phyloP scores from a whole-genome alignment of 768 basidiomycete species.

The Russula griseocarnosa region DNA sequence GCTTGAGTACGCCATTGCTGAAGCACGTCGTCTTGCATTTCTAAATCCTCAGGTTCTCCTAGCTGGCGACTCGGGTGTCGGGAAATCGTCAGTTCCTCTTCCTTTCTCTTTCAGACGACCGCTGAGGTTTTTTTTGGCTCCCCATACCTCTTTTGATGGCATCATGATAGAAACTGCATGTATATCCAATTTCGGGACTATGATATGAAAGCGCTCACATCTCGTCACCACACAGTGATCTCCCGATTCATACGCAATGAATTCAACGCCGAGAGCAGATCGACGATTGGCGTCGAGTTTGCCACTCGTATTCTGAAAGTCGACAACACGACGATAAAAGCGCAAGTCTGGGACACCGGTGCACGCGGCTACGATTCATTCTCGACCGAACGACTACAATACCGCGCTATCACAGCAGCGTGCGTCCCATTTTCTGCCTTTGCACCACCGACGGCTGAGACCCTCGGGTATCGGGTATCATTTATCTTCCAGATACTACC shows the following conservation, averaged over 20 bases:
- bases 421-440: conserved; percentile 30
- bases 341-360: conserved; percentile 99
- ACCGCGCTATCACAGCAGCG: conserved; percentile 97
- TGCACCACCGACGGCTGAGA: background rate
- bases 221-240: conserved; percentile 61
- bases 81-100: conserved; percentile 84
- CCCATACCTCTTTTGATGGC: conserved; percentile 19
- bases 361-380: conserved; percentile 8
- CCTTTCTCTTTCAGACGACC: background rate
- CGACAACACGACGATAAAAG: conserved; percentile 94
- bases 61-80: conserved; percentile 98
- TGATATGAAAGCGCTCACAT: background rate
- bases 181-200: background rate
- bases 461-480: background rate
- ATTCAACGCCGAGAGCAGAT: conserved; percentile 98
- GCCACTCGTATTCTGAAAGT: conserved; percentile 92
- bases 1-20: background rate
- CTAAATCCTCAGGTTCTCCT: conserved; percentile 72
- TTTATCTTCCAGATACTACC: conserved; percentile 78
- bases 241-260: conserved; percentile 99
- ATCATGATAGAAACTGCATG: conserved; percentile 33
- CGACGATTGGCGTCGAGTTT: conserved; percentile 98
- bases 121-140: background rate
- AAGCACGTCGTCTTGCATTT: conserved; percentile 25
- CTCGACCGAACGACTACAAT: conserved; percentile 93